Evolutionary conservation across 164 flowering plant species (phyloP), one percentile per base, ranked within the genome.

Genomic region (Euptelea pleiosperma): DNA sequence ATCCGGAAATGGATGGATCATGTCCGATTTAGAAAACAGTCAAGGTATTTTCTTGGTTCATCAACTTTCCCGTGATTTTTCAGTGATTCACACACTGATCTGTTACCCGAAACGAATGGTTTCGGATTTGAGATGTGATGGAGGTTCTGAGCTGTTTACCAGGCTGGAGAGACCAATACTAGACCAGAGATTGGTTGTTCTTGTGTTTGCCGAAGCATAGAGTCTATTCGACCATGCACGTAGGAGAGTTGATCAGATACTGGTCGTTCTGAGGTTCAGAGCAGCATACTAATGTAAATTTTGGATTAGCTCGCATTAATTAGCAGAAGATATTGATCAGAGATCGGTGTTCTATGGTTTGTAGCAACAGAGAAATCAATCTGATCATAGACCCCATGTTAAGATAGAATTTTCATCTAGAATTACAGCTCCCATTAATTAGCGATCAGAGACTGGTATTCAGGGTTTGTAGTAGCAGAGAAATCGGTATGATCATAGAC

Each of bases 141-240:
- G 39, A 58, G 39, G 55, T 47, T 58, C 33, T 34, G 51, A 57
- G 37, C 61, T 43, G 50, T 57, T 47, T 22, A 10, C 24, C 5
- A 16, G 31, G 36, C 8, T 14, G 24, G 43, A 49, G 26, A 47
- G 15, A 15, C 35, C 18, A 14, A 36, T 47, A 14, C 25, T 36
- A 6, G 35, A 11, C 7, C 12, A 9, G 5, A 34, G 7, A 34
- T 19, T 33, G 15, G 56, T 18, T 26, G 40, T 52, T 52, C 56
- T 52, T 18, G 26, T 40, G 26, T 52, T 52, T 30, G 26, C 16
- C 10, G 15, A 14, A 47, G 16, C 33, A 47, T 47, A 24, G 18
- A 26, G 18, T 31, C 36, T 19, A 29, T 8, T n/a, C 18, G 10
- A 16, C 29, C 36, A 3, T n/a, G 10, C 18, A 14, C 8, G 16